Percentiles rank a stretch among this genome's conserved stretches.
phyloP scores from a whole-genome alignment of 805 yeast genomes.

The Hanseniaspora clermontiae region DNA sequence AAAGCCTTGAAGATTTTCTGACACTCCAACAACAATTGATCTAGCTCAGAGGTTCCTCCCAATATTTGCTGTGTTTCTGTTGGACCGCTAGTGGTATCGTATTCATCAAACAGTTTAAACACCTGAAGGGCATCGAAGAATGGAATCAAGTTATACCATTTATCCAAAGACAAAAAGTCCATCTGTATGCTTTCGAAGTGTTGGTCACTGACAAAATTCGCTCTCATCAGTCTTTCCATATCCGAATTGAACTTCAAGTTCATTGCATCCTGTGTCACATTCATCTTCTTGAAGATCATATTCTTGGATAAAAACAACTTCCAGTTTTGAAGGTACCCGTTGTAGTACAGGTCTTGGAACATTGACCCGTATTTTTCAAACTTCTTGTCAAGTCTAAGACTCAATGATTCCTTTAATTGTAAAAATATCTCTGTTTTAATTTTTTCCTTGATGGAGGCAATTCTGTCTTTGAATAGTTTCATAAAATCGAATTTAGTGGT shows the following conservation, averaged over 20 bases:
- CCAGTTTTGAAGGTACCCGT: constrained; percentile 41
- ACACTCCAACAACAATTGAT: constrained; percentile 42
- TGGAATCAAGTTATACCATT: constrained; percentile 49
- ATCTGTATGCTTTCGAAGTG: not conserved
- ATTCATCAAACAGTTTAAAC: constrained; percentile 38
- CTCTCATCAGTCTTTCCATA: constrained; percentile 66
- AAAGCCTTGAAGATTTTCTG: constrained; percentile 60
- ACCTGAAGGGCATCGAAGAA: constrained; percentile 75
- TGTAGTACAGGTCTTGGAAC: constrained; percentile 41
- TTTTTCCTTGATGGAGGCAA: constrained; percentile 61
- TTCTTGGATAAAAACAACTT: constrained; percentile 33
- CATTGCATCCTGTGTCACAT: constrained; percentile 4
- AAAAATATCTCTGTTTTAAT: constrained; percentile 65
- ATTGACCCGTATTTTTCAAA: constrained; percentile 33
- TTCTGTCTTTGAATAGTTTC: constrained; percentile 54
- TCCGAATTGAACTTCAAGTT: constrained; percentile 63
- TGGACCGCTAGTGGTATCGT: not conserved
- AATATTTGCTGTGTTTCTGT: constrained; percentile 30
- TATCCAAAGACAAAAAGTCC: constrained; percentile 15
- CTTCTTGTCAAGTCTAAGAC: constrained; percentile 48
- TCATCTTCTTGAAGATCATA: constrained; percentile 39
- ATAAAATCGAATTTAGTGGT: constrained; percentile 55
- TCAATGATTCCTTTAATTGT: constrained; percentile 51
- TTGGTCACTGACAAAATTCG: constrained; percentile 19
- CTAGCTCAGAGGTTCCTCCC: constrained; percentile 35